Evolutionary conservation across 2,329 filamentous ascomycete species (phyloP).

Genomic region (Fusarium continuum): DNA sequence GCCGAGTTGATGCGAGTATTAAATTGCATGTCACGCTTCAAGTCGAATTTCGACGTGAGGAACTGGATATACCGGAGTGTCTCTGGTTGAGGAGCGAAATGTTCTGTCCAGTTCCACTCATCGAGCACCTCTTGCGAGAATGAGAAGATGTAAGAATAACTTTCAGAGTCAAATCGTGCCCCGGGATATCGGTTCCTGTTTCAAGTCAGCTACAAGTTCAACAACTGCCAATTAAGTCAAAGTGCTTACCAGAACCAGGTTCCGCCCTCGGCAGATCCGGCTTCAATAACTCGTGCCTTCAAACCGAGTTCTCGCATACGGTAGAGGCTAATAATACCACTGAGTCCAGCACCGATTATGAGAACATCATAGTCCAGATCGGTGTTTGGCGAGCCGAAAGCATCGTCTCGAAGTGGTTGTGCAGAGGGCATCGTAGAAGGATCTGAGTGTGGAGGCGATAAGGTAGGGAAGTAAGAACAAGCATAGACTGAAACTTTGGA

Average conservation of each 20-base stretch:
- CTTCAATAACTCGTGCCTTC: constrained; percentile 51
- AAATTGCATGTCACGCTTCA: constrained; percentile 55
- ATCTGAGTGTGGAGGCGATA: background rate
- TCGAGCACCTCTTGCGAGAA: constrained; percentile 47
- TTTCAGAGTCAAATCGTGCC: constrained; percentile 50
- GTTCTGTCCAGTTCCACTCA: constrained; percentile 53
- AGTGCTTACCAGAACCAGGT: constrained; percentile 55
- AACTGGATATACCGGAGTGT: constrained; percentile 55
- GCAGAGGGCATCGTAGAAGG: constrained; percentile 24
- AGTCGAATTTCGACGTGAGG: constrained; percentile 51
- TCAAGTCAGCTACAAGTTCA: background rate
- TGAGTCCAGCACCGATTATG: constrained; percentile 43
- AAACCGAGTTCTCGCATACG: constrained; percentile 52
- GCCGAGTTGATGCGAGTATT: constrained; percentile 51
- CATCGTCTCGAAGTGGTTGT: constrained; percentile 2
- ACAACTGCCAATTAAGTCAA: background rate
- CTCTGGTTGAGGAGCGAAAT: constrained; percentile 49
- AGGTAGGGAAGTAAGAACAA: too few species aligned
- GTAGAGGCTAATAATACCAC: constrained; percentile 54
- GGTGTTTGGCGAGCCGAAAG: constrained; percentile 3
- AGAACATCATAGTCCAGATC: constrained; percentile 35
- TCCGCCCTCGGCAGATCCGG: constrained; percentile 53
- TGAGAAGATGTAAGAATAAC: constrained; percentile 31
- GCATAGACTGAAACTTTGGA: background rate
- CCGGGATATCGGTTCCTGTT: constrained; percentile 52